Evolutionary conservation across 352 stramenopile genomes (phyloP), one percentile per base, ranked within the genome.

Genomic region (Phytophthora melonis): DNA sequence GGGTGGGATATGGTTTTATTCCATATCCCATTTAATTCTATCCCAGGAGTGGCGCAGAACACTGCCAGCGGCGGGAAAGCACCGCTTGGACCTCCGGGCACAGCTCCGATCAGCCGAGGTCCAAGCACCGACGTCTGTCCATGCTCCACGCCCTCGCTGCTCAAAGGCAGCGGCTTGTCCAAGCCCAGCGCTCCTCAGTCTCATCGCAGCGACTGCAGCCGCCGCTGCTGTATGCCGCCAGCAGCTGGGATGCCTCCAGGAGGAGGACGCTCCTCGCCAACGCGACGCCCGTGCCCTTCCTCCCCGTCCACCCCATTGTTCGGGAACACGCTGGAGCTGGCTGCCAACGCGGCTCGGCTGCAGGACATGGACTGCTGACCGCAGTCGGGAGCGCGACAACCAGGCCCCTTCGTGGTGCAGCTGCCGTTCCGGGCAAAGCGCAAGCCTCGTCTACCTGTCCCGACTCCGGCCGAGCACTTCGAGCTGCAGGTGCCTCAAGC

Each of bases 401-500:
- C 30, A 55, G 0, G n/a, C n/a, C 52, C 72, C 1, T 62, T 79
- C 32, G 57, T 49, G 9, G 49, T 75, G 23, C 34, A 21, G 10
- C 18, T 75, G 10, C 41, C n/a, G n/a, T n/a, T n/a, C n/a, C 70
- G 0, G 72, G 72, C 3, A 72, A n/a, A 66, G 39, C 58, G 61
- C 9, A 59, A 75, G n/a, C 34, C 11, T 73, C 47, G 41, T 79
- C 32, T 58, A 70, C 52, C 58, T 58, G 16, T 70, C 66, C 16
- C 75, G 25, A 41, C 72, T n/a, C n/a, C n/a, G n/a, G n/a, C 67
- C 11, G 63, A 69, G 10, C 58, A 74, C 27, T 82, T 84, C 41
- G 78, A 89, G 47, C n/a, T n/a, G n/a, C 68, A 86, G 23, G 70
- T 89, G 19, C 58, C n/a, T 85, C 36, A 84, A 83, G 66, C 68